Conservation (phyloP, 2,329 filamentous ascomycete species). For the Trichoderma cornu-damae region DNA sequence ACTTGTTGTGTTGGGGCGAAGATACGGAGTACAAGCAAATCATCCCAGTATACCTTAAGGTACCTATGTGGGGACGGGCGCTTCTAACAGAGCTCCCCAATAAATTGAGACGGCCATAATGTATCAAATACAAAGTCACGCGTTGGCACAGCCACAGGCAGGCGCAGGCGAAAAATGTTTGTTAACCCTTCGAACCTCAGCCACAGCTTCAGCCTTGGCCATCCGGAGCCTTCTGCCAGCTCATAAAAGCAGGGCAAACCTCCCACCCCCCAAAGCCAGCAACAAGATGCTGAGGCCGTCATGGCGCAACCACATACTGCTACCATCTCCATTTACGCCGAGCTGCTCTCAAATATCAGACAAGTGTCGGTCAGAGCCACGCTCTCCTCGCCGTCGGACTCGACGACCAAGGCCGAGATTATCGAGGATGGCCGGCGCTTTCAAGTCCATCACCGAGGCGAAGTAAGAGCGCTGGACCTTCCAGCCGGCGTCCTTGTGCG, state of each 20-base stretch:
- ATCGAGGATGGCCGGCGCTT: conserved; percentile 43
- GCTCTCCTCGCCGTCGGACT: conserved; percentile 41
- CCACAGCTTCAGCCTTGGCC: not conserved
- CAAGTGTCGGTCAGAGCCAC: conserved; percentile 56
- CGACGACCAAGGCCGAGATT: conserved; percentile 41
- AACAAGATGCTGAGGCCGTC: conserved; percentile 18
- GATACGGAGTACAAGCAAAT: conserved; percentile 5
- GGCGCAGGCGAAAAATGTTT: not conserved
- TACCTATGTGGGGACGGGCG: conserved; percentile 11
- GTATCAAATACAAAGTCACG: conserved; percentile 15
- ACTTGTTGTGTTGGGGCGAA: conserved; percentile 10
- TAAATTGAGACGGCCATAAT: too few species aligned
- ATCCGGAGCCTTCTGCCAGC: not conserved
- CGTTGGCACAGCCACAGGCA: conserved; percentile 13
- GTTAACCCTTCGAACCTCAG: not conserved
- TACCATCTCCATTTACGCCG: conserved; percentile 52
- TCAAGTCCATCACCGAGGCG: conserved; percentile 44
- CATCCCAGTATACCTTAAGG: too few species aligned
- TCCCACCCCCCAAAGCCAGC: too few species aligned
- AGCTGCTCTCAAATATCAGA: conserved; percentile 59
- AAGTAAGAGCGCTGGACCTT: conserved; percentile 34
- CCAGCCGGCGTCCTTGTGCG: conserved; percentile 38
- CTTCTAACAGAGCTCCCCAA: conserved; percentile 4
- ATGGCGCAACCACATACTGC: conserved; percentile 1
- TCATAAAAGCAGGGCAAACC: not conserved